A percentile compares a stretch with the other conserved stretches of the same genome.
Conservation (phyloP, 495 filamentous ascomycete species). For the Hamigera avellanea region DNA sequence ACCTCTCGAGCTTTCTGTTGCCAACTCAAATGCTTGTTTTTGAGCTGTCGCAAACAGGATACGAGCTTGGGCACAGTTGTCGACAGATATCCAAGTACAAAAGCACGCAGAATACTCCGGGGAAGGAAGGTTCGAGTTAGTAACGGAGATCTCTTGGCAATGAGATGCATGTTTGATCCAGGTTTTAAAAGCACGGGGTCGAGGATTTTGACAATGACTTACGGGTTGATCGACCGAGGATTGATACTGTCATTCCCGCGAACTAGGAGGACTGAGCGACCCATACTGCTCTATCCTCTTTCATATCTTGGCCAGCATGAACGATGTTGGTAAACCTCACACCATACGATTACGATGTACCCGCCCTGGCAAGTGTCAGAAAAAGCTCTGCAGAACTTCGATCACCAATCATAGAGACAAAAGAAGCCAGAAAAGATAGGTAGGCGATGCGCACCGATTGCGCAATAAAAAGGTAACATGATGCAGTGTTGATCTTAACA, state of each 20-base stretch:
- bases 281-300: constrained; percentile 18
- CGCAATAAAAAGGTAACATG: too few species aligned
- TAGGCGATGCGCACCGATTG: too few species aligned
- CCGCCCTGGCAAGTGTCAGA: too few species aligned
- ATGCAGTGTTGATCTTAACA: too few species aligned
- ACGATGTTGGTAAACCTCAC: neutral
- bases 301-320: constrained; percentile 14
- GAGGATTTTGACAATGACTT: constrained; percentile 3
- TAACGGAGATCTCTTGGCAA: too few species aligned
- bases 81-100: constrained; percentile 63
- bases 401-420: too few species aligned
- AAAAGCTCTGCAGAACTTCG: too few species aligned
- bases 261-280: constrained; percentile 15
- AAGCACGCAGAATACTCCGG: constrained; percentile 58
- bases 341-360: too few species aligned
- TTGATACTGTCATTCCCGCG: constrained; percentile 12
- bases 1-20: constrained; percentile 30
- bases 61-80: constrained; percentile 55
- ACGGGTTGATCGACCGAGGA: constrained; percentile 19
- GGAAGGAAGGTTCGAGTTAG: neutral
- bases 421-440: too few species aligned
- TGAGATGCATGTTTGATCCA: too few species aligned
- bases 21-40: constrained; percentile 31
- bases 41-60: constrained; percentile 38
- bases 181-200: neutral